These are phyloP conservation scores for Leucocoprinus gongylophorus DNA, from an alignment of 1,284 basidiomycete species.

Conservation along the genomic window DNA sequence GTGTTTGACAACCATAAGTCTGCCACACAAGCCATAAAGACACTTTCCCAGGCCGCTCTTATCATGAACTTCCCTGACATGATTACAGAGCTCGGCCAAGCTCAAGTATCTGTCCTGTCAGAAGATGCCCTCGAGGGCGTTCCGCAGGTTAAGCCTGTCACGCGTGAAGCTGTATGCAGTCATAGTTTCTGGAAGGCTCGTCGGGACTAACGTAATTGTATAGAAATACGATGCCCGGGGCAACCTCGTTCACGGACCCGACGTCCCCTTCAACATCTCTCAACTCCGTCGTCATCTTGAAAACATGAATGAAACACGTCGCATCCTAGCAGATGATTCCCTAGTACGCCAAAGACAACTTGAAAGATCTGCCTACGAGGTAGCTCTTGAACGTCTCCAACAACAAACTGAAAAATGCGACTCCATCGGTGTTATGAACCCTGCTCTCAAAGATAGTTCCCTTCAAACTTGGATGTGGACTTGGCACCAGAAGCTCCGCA, in stretches of 20 bases:
- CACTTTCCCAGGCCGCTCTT: conserved; percentile 54
- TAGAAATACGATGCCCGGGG: conserved; percentile 14
- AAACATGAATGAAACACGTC: conserved; percentile 54
- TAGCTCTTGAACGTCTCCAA: conserved; percentile 68
- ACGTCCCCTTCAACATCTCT: conserved; percentile 65
- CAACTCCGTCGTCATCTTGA: conserved; percentile 63
- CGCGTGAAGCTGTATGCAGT: conserved; percentile 23
- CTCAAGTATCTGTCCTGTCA: conserved; percentile 6
- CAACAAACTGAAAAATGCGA: conserved; percentile 59
- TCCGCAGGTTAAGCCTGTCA: conserved; percentile 35
- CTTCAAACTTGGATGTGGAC: conserved; percentile 83
- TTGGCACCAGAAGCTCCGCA: conserved; percentile 69
- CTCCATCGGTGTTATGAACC: conserved; percentile 47
- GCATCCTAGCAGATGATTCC: conserved; percentile 57
- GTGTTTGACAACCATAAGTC: conserved; percentile 47
- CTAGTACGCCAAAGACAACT: conserved; percentile 76
- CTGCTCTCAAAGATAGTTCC: conserved; percentile 42
- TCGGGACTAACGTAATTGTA: background rate
- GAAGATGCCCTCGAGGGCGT: conserved; percentile 6
- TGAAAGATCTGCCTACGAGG: conserved; percentile 80
- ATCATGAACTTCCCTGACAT: conserved; percentile 53
- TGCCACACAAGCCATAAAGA: conserved; percentile 46
- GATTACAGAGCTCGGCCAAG: conserved; percentile 18
- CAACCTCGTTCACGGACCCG: conserved; percentile 21
- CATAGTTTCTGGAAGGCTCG: background rate